These are phyloP conservation scores for Ramularia collo-cygni DNA, from an alignment of 2,329 filamentous ascomycete genomes.

Conservation along the genomic window DNA sequence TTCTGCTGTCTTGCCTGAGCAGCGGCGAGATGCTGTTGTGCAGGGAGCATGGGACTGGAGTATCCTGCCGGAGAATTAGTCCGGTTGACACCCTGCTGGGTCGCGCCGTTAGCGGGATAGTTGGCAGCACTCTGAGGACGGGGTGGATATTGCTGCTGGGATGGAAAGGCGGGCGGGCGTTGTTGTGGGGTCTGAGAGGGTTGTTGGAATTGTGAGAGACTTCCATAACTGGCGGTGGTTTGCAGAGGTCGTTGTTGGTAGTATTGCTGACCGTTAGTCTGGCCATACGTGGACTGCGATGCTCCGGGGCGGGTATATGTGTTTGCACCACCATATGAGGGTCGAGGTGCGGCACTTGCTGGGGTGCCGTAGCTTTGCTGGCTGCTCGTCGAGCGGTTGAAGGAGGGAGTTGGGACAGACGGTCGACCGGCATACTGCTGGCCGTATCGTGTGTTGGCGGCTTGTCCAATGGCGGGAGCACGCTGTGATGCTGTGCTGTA, in stretches of 20 bases:
- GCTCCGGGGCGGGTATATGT: constrained; percentile 24
- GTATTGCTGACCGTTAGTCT: constrained; percentile 22
- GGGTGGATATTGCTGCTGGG: background rate
- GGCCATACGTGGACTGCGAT: constrained; percentile 19
- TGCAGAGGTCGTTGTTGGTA: constrained; percentile 17
- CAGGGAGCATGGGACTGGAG: constrained; percentile 8
- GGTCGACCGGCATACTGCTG: constrained; percentile 24
- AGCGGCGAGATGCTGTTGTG: constrained; percentile 9
- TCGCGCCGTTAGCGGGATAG: constrained; percentile 19
- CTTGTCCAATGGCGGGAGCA: constrained; percentile 29
- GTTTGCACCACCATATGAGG: constrained; percentile 19
- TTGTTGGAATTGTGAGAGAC: constrained; percentile 16
- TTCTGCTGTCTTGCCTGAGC: constrained; percentile 2
- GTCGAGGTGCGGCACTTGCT: constrained; percentile 14
- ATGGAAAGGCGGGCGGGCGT: constrained; percentile 15
- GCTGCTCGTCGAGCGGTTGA: constrained; percentile 25
- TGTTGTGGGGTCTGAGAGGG: constrained; percentile 21
- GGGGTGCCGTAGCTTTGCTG: constrained; percentile 23
- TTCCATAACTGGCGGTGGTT: constrained; percentile 17
- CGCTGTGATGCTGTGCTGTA: constrained; percentile 29
- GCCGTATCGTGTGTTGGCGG: constrained; percentile 31
- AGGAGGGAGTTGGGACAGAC: constrained; percentile 19
- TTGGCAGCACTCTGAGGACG: constrained; percentile 7
- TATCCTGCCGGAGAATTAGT: constrained; percentile 23
- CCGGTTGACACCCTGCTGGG: constrained; percentile 17